Evolutionary conservation across 1,284 basidiomycete genomes (phyloP).

Genomic region (Pyrrhoderma lamaoense): DNA sequence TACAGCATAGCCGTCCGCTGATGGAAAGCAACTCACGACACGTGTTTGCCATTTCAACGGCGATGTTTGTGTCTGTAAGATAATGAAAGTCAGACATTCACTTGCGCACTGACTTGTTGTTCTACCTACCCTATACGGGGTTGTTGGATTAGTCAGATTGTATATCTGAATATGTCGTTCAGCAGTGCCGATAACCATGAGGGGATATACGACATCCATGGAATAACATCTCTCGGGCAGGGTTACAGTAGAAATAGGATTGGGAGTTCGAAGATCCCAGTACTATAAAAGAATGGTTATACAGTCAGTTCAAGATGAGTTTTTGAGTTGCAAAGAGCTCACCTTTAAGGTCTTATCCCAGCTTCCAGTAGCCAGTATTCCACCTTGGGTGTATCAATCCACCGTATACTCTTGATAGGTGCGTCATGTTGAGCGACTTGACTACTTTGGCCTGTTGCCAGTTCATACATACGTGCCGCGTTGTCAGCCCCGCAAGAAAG

Average conservation of each 20-base stretch:
- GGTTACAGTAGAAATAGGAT: slow-evolving; percentile 69
- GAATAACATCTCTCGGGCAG: slow-evolving; percentile 89
- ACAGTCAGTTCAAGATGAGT: background rate
- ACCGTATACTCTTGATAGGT: slow-evolving; percentile 71
- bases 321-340: slow-evolving; percentile 13
- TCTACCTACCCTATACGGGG: slow-evolving; percentile 59
- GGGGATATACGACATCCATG: slow-evolving; percentile 76
- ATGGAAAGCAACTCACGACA: slow-evolving; percentile 80
- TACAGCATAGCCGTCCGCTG: slow-evolving; percentile 78
- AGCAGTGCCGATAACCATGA: slow-evolving; percentile 94
- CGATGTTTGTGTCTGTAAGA: slow-evolving; percentile 60
- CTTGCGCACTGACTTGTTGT: background rate
- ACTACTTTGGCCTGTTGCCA: slow-evolving; percentile 60
- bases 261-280: slow-evolving; percentile 79
- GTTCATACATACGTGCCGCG: slow-evolving; percentile 74
- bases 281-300: slow-evolving; percentile 48
- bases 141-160: slow-evolving; percentile 77
- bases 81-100: slow-evolving; percentile 4
- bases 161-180: slow-evolving; percentile 86
- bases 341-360: slow-evolving; percentile 93
- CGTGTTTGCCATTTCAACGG: slow-evolving; percentile 95
- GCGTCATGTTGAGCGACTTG: slow-evolving; percentile 83
- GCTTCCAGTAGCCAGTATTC: slow-evolving; percentile 77
- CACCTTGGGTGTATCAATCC: slow-evolving; percentile 65
- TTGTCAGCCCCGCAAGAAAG: slow-evolving; percentile 87